Evolutionary conservation across 2,329 filamentous ascomycete genomes (phyloP).

Genomic region (Fusarium humuli): DNA sequence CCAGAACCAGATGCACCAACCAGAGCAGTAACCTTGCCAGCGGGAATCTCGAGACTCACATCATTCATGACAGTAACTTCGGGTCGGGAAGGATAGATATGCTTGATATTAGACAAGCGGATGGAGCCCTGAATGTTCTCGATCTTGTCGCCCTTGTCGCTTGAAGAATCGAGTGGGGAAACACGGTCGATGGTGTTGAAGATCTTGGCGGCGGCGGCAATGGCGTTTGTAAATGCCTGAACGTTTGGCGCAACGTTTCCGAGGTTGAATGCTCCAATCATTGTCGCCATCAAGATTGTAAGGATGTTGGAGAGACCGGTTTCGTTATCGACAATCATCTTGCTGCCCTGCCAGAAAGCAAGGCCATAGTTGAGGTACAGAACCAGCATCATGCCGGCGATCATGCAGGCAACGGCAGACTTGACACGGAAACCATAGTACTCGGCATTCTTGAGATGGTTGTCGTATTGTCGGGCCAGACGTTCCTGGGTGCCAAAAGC

Average conservation of each 20-base stretch:
- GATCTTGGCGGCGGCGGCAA: constrained; percentile 90
- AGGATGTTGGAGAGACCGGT: constrained; percentile 77
- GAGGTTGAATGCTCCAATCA: constrained; percentile 92
- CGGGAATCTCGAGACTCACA: constrained; percentile 82
- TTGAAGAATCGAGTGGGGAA: constrained; percentile 85
- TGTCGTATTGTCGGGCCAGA: constrained; percentile 86
- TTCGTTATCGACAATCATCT: constrained; percentile 75
- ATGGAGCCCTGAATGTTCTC: constrained; percentile 81
- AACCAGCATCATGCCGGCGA: constrained; percentile 84
- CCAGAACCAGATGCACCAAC: constrained; percentile 95
- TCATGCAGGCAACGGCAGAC: constrained; percentile 77
- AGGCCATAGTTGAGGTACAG: constrained; percentile 89
- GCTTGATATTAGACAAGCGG: constrained; percentile 83
- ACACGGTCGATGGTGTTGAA: constrained; percentile 90
- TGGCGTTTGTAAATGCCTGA: constrained; percentile 85
- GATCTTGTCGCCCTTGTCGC: constrained; percentile 76
- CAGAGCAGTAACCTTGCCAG: constrained; percentile 91
- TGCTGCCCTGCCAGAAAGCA: constrained; percentile 88
- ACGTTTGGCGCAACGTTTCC: constrained; percentile 88
- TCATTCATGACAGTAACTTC: constrained; percentile 90
- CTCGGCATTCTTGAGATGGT: constrained; percentile 78
- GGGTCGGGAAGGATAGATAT: constrained; percentile 93
- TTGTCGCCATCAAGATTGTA: constrained; percentile 88
- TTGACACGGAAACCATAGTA: constrained; percentile 82
- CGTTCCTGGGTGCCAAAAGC: constrained; percentile 95